Conservation (phyloP, 2,329 filamentous ascomycete genomes). For the Fusarium annulatum region DNA sequence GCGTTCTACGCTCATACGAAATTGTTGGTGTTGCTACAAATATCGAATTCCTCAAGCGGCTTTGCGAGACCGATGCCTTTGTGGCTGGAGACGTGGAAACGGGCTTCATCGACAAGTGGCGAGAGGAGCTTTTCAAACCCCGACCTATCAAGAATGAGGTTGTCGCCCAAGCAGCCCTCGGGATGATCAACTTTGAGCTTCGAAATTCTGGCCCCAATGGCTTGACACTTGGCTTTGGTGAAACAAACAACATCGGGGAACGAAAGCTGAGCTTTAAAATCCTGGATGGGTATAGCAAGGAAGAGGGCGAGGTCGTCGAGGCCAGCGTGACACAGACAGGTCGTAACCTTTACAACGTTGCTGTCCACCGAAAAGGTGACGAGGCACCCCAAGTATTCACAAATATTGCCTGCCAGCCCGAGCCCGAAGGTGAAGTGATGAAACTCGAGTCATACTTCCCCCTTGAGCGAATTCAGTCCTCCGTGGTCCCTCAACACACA, state of each 20-base stretch:
- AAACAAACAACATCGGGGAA: constrained; percentile 53
- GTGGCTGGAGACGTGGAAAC: constrained; percentile 91
- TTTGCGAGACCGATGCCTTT: constrained; percentile 86
- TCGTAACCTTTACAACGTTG: constrained; percentile 59
- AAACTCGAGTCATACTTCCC: constrained; percentile 74
- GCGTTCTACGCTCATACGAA: constrained; percentile 88
- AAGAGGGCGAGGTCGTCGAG: constrained; percentile 71
- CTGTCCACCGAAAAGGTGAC: constrained; percentile 56
- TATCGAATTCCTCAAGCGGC: constrained; percentile 92
- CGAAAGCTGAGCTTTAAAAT: constrained; percentile 65
- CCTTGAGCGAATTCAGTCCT: constrained; percentile 81
- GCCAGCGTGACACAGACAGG: constrained; percentile 62
- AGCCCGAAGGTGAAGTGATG: constrained; percentile 43
- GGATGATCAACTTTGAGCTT: constrained; percentile 68
- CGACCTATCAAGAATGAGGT: constrained; percentile 74
- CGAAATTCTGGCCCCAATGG: constrained; percentile 58
- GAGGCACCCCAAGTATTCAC: constrained; percentile 55
- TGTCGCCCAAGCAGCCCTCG: constrained; percentile 87
- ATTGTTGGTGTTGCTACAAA: constrained; percentile 94
- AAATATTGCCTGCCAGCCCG: constrained; percentile 58
- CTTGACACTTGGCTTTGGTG: constrained; percentile 65
- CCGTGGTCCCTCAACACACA: constrained; percentile 70
- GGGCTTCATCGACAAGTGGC: constrained; percentile 93
- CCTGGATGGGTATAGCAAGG: constrained; percentile 70
- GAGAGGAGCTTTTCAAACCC: constrained; percentile 78